These are phyloP conservation scores for Acanthamoeba polyphaga DNA, from an alignment of 208 protist genomes.

Conservation along the genomic window DNA sequence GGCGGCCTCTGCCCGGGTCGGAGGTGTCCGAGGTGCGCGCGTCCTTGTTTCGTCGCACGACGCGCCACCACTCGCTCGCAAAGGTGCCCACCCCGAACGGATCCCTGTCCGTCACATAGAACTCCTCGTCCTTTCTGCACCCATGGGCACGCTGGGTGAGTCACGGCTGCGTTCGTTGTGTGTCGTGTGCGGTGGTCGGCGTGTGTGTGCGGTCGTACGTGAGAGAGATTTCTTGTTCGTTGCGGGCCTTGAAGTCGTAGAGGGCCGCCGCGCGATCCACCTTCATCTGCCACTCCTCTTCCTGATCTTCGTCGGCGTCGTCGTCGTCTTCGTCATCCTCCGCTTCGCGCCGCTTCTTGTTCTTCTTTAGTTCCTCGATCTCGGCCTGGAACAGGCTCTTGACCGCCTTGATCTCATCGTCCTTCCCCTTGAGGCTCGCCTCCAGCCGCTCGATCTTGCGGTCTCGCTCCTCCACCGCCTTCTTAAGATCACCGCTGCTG, in stretches of 20 bases:
- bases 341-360: neutral
- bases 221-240: conserved; percentile 33
- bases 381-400: conserved; percentile 37
- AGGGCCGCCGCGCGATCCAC: neutral
- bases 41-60: conserved; percentile 9
- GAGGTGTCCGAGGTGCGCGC: neutral
- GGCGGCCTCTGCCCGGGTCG: neutral
- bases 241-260: conserved; percentile 40
- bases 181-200: too few species aligned
- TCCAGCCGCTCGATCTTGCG: neutral
- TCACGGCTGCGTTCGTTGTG: neutral
- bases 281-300: conserved; percentile 43
- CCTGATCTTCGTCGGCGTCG: neutral
- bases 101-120: conserved; percentile 40
- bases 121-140: conserved; percentile 47
- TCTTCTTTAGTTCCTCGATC: conserved; percentile 18
- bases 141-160: too few species aligned
- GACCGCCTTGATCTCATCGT: conserved; percentile 36
- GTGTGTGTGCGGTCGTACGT: neutral
- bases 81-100: conserved; percentile 56
- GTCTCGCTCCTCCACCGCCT: conserved; percentile 11
- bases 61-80: conserved; percentile 35
- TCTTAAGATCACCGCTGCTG: neutral
- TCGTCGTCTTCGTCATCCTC: neutral
- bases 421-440: neutral